Conservation (phyloP, 164 flowering plant species). For the Magnolia kwangsiensis region DNA sequence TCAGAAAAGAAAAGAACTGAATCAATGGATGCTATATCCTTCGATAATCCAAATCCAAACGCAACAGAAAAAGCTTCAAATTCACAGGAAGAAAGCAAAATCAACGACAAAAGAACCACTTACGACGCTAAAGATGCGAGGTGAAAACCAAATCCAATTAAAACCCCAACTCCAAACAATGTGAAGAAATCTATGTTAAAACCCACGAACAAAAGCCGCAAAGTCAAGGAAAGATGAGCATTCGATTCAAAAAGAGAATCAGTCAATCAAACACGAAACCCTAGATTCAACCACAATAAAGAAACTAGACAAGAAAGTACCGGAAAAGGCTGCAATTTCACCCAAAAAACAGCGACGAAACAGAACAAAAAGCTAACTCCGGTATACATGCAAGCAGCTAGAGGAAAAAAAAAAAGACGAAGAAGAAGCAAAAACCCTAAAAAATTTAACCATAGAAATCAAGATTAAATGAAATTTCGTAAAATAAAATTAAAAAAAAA, state of each 20-base stretch:
- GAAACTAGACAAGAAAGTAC: constrained; percentile 4
- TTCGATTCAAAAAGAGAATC: constrained; percentile 2
- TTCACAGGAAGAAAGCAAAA: neutral
- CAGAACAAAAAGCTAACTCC: neutral
- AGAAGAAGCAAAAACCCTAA: neutral
- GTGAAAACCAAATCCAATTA: neutral
- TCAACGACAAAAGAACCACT: neutral
- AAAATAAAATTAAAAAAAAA: too few species aligned
- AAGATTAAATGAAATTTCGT: neutral
- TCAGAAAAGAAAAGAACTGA: neutral
- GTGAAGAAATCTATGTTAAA: neutral
- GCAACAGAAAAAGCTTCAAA: neutral
- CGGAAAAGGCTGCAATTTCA: constrained; percentile 2
- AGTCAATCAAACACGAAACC: neutral
- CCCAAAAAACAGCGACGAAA: too few species aligned
- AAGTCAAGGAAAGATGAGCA: neutral
- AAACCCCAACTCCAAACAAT: neutral
- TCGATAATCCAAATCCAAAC: neutral
- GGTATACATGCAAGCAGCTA: neutral
- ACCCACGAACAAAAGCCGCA: neutral
- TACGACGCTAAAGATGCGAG: neutral
- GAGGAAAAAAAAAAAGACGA: neutral
- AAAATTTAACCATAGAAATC: neutral
- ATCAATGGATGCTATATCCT: neutral
- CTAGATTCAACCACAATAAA: neutral